Conservation (phyloP, 257 asterid species). For the Nicotiana attenuata region DNA sequence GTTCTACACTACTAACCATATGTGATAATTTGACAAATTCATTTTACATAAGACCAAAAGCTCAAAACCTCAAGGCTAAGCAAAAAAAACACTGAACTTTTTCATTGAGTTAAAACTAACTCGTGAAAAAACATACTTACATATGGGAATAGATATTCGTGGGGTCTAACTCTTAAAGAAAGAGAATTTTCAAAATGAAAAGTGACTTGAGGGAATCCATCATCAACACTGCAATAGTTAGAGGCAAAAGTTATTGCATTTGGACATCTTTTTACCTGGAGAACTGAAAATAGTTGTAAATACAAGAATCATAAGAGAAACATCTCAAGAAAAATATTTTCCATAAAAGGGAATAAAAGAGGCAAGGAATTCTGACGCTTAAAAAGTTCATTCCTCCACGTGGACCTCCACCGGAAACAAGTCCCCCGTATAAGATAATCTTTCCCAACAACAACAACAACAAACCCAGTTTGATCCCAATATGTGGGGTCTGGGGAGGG, state of each 20-base stretch:
- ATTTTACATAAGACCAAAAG: neutral
- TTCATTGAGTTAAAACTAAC: neutral
- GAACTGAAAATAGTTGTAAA: neutral
- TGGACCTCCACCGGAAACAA: neutral
- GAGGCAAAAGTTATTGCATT: slow-evolving; percentile 9
- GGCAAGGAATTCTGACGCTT: neutral
- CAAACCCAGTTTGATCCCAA: no score
- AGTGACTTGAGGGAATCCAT: slow-evolving; percentile 76
- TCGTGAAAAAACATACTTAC: slow-evolving; percentile 53
- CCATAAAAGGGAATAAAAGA: neutral
- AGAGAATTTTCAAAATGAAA: slow-evolving; percentile 85
- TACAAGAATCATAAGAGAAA: neutral
- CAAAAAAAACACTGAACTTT: neutral
- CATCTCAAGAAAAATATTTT: neutral
- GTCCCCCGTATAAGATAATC: neutral
- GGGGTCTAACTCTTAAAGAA: slow-evolving; percentile 77
- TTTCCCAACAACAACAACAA: neutral
- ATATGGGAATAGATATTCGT: slow-evolving; percentile 82
- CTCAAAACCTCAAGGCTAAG: neutral
- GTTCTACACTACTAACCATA: neutral
- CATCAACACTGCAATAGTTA: slow-evolving; percentile 74
- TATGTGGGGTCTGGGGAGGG: no score
- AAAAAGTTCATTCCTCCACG: neutral
- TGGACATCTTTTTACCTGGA: neutral
- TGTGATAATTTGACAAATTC: neutral